Evolutionary conservation across 2,329 filamentous ascomycete species (phyloP), one percentile per base, ranked within the genome.

Genomic region (Ceratocystiopsis brevicomis): DNA sequence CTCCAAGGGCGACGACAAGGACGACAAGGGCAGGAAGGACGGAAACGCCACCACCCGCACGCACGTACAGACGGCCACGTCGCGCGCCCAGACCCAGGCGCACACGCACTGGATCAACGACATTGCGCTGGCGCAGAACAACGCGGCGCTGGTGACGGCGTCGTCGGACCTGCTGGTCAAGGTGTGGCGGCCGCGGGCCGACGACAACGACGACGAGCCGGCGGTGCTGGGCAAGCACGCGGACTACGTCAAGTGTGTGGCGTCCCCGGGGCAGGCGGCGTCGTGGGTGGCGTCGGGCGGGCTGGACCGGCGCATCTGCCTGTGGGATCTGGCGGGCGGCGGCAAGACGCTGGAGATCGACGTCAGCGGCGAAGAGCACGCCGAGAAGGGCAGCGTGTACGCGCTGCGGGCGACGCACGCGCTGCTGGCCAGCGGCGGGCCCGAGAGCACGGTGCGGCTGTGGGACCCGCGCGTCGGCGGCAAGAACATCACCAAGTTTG

Each of bases 21-120:
- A 35, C 35, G 41, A 17, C 14, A 38, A 42, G 11, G 37, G 13
- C 21, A 12, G 17, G 44, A 18, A 37, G 37, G 25, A 30, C 25
- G 25, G 25, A 30, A 30, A 11, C 6, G 25, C 25, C 25, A 10
- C 32, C 41, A 52, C 48, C 54, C 57, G 51, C 67, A 37, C 45
- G 30, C 50, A 40, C 48, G 50, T 46, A 25, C 47, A 49, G 41
- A 63, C 64, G 16, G 74, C 74, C 41, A 70, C 63, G 19, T 77
- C 79, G 56, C 72, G 73, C 47, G 61, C 69, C 37, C 73, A 76
- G 53, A 70, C 68, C 15, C 70, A 75, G 51, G 86, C 87, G 10
- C 87, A 95, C 59, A 94, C 85, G 41, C 85, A 93, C 60, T 95
- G 87, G 87, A 80, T 95, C 63, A 95, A 94, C 62, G 87, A 94